These are phyloP conservation scores for Pyrenula massariospora DNA, from an alignment of 495 filamentous ascomycete genomes.

Conservation along the genomic window DNA sequence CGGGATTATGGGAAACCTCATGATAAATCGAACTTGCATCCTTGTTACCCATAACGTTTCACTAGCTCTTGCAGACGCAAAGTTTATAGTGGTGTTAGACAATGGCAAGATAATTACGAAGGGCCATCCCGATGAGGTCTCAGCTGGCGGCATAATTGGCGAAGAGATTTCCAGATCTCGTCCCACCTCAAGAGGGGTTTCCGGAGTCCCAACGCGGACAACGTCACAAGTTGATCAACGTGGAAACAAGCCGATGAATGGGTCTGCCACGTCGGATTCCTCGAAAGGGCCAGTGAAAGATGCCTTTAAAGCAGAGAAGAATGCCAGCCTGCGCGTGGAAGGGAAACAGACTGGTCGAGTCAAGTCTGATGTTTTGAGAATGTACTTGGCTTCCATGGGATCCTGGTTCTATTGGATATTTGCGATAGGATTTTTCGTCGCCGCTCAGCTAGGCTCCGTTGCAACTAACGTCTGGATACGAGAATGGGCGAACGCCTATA, in stretches of 20 bases:
- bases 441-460: conserved; percentile 74
- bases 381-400: conserved; percentile 86
- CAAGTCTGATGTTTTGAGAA: conserved; percentile 67
- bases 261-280: conserved; percentile 28
- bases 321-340: conserved; percentile 46
- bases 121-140: conserved; percentile 64
- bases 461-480: conserved; percentile 89
- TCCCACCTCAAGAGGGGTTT: conserved; percentile 51
- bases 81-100: conserved; percentile 72
- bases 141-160: conserved; percentile 72
- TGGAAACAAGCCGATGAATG: conserved; percentile 37
- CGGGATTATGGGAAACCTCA: conserved; percentile 80
- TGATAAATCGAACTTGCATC: conserved; percentile 82
- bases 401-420: conserved; percentile 86
- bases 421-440: conserved; percentile 58
- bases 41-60: conserved; percentile 93
- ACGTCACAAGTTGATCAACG: conserved; percentile 39
- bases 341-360: conserved; percentile 73
- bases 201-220: conserved; percentile 59
- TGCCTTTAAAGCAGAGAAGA: conserved; percentile 30
- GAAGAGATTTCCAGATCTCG: conserved; percentile 69
- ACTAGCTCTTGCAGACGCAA: conserved; percentile 66
- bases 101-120: conserved; percentile 74
- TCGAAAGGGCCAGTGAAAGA: conserved; percentile 27
- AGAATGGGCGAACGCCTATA: conserved; percentile 68